Percentiles rank a stretch among this genome's conserved stretches.
These are phyloP conservation scores for Ceratocystis ficicola DNA, from an alignment of 2,329 filamentous ascomycete genomes.

Conservation along the genomic window DNA sequence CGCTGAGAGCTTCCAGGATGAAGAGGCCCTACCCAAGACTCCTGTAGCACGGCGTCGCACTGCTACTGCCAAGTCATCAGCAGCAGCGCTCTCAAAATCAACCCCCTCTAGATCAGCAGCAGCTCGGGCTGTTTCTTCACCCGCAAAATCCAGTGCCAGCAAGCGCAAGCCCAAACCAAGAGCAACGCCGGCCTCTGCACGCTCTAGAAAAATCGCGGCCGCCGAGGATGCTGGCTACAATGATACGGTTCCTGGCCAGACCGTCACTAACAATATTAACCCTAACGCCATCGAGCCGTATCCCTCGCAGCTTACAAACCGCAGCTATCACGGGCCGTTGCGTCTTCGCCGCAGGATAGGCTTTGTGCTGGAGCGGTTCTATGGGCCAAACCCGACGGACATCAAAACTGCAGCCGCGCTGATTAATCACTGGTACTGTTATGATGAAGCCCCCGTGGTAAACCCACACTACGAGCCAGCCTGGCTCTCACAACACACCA, in stretches of 20 bases:
- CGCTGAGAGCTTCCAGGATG: conserved; percentile 24
- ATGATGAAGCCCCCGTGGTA: conserved; percentile 26
- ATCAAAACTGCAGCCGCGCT: conserved; percentile 24
- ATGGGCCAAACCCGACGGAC: conserved; percentile 24
- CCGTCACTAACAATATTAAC: conserved; percentile 27
- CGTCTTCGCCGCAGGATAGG: conserved; percentile 25
- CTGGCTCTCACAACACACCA: conserved; percentile 24
- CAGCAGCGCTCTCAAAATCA: neutral
- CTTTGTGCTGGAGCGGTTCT: conserved; percentile 25
- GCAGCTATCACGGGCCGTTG: conserved; percentile 32
- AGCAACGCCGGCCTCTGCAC: conserved; percentile 25
- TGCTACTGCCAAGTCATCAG: neutral
- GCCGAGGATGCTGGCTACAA: conserved; percentile 24
- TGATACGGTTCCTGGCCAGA: conserved; percentile 27
- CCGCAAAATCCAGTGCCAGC: conserved; percentile 26
- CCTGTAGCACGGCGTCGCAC: conserved; percentile 3
- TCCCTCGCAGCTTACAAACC: conserved; percentile 23
- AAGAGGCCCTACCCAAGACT: neutral
- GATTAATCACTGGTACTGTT: conserved; percentile 28
- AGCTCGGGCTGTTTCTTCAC: conserved; percentile 26
- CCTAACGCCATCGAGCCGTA: conserved; percentile 28
- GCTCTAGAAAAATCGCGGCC: conserved; percentile 25
- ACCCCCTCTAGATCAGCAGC: neutral
- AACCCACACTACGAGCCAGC: conserved; percentile 21
- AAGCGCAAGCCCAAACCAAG: conserved; percentile 8